phyloP scores from a whole-genome alignment of 495 filamentous ascomycete species.

The Penicillium silybi region DNA sequence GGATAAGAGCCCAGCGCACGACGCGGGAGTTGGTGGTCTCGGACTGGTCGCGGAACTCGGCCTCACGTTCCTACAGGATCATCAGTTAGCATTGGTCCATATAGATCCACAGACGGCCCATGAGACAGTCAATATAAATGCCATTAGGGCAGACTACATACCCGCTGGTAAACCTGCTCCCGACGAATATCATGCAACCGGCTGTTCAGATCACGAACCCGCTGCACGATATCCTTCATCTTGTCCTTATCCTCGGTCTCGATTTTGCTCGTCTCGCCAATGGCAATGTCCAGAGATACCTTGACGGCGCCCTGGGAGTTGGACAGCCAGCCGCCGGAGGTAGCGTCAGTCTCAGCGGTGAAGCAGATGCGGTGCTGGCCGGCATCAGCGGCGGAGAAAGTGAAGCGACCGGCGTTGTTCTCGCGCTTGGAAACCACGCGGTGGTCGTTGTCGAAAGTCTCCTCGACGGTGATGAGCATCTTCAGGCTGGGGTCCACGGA shows the following conservation, averaged over 20 bases:
- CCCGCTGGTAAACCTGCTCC: slow-evolving; percentile 95
- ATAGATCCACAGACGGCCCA: neutral
- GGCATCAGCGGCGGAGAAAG: slow-evolving; percentile 89
- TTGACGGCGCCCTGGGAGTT: slow-evolving; percentile 69
- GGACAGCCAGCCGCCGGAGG: slow-evolving; percentile 65
- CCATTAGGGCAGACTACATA: slow-evolving; percentile 38
- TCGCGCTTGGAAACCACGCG: slow-evolving; percentile 86
- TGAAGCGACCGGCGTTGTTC: slow-evolving; percentile 75
- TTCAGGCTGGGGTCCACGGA: slow-evolving; percentile 64
- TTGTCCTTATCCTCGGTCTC: slow-evolving; percentile 93
- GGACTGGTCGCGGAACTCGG: slow-evolving; percentile 96
- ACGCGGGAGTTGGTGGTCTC: slow-evolving; percentile 90
- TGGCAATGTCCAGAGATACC: slow-evolving; percentile 84
- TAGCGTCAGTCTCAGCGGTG: slow-evolving; percentile 64
- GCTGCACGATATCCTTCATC: slow-evolving; percentile 84
- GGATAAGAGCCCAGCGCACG: slow-evolving; percentile 89
- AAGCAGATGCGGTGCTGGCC: slow-evolving; percentile 96
- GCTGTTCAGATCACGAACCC: slow-evolving; percentile 84
- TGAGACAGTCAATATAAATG: neutral
- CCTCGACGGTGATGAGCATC: slow-evolving; percentile 89
- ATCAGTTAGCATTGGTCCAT: neutral
- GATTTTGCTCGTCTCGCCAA: slow-evolving; percentile 92
- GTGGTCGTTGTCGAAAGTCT: slow-evolving; percentile 98
- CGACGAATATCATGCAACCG: slow-evolving; percentile 83
- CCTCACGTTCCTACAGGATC: slow-evolving; percentile 77